A percentile compares a stretch with the other conserved stretches of the same genome.
phyloP scores from a whole-genome alignment of 441 rosid genomes.

The Erysimum pusillum region DNA sequence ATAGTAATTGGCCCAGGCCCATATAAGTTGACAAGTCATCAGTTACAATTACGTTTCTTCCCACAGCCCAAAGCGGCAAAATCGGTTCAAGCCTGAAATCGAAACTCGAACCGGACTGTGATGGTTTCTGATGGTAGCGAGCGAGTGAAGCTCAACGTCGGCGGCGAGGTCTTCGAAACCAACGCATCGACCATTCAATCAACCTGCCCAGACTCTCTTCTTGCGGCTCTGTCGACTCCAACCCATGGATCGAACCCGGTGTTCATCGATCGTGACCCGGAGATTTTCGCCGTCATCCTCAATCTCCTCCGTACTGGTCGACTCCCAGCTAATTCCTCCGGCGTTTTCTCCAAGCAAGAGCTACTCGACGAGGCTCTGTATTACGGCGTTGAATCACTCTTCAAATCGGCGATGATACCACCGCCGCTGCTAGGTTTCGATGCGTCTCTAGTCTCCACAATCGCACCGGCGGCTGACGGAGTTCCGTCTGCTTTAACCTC shows the following conservation, averaged over 20 bases:
- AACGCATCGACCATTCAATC: slow-evolving; percentile 74
- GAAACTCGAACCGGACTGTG: slow-evolving; percentile 24
- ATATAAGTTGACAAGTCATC: slow-evolving; percentile 4
- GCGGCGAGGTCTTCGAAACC: slow-evolving; percentile 85
- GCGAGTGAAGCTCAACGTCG: slow-evolving; percentile 87
- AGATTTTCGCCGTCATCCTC: slow-evolving; percentile 84
- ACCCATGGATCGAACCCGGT: slow-evolving; percentile 56
- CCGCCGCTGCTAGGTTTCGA: slow-evolving; percentile 76
- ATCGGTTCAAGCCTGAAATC: slow-evolving; percentile 18
- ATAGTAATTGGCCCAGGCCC: slow-evolving; percentile 22
- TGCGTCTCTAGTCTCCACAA: slow-evolving; percentile 67
- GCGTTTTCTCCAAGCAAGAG: slow-evolving; percentile 79
- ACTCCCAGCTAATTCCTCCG: slow-evolving; percentile 67
- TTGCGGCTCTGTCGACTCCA: slow-evolving; percentile 72
- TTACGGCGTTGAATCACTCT: slow-evolving; percentile 79
- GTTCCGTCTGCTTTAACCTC: slow-evolving; percentile 70
- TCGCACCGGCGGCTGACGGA: slow-evolving; percentile 74
- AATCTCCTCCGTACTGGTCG: slow-evolving; percentile 78
- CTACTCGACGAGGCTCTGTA: slow-evolving; percentile 87
- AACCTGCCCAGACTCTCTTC: slow-evolving; percentile 85
- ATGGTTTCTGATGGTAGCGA: slow-evolving; percentile 35
- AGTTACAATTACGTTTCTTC: slow-evolving; percentile 14
- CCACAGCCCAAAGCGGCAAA: slow-evolving; percentile 22
- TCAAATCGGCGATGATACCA: slow-evolving; percentile 71
- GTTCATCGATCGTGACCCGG: slow-evolving; percentile 95